Base-by-base conservation (phyloP, 129 eudicot species). In the Glebionis coronaria region DNA sequence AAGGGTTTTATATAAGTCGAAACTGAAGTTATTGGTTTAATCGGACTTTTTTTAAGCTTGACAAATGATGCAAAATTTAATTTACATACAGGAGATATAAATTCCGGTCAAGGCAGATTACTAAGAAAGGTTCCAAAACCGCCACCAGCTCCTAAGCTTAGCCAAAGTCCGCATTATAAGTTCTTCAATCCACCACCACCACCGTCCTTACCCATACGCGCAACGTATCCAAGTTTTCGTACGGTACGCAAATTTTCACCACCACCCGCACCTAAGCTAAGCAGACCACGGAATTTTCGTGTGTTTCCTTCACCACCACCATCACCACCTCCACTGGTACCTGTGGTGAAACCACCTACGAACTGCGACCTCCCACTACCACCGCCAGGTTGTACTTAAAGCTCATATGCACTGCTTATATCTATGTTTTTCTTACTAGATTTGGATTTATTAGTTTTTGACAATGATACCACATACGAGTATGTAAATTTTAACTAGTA, bases 201-300 rank as follows among this genome's bases (percentile, higher is more conserved):
- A 59, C 64, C 46, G 11, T 10, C 20, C 31, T 13, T 20, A 27
- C 10, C 20, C 4, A 7, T 44, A 15, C 65, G 2, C 6, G 13
- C 18, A 13, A 29, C 10, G 31, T 28, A 44, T 8, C 40, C 13
- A 31, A 59, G 15, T 59, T 60, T 60, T 6, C 46, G 65, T 31
- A 9, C 13, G 13, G 25, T 31, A 15, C 13, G 14, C 4, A 60
- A 60, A 25, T 1, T 13, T 3, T 60, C 65, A 35, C 65, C 65
- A 35, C 65, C 65, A 8, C 49, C 65, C 35, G 47, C 65, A 2
- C 64, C 64, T 8, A 60, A 35, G 14, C 3, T 35, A 60, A 60
- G 65, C 4, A 10, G 12, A 60, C 27, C 25, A 1, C 9, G 49
- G 9, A 60, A 29, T 59, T 60, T 60, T 3, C 49, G 65, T 35